phyloP scores from a whole-genome alignment of 2,329 filamentous ascomycete species.

The Cercospora janseana region DNA sequence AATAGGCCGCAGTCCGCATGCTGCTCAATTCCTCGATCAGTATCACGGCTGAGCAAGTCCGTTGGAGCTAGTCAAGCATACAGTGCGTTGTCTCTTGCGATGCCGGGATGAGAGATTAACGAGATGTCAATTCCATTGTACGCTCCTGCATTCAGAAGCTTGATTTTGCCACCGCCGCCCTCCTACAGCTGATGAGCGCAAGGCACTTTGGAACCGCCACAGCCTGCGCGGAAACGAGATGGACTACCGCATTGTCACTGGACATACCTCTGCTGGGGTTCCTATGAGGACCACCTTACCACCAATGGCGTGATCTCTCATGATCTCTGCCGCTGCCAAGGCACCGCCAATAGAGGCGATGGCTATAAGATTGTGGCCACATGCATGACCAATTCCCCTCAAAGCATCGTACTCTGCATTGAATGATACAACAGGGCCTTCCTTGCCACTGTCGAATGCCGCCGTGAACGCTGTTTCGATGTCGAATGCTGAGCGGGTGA shows the following conservation, averaged over 20 bases:
- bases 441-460: conserved; percentile 47
- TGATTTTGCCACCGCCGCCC: conserved; percentile 42
- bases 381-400: conserved; percentile 45
- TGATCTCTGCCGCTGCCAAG: conserved; percentile 39
- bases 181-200: conserved; percentile 16
- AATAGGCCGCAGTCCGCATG: conserved; percentile 54
- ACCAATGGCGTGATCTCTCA: conserved; percentile 32
- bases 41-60: neutral
- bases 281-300: conserved; percentile 45
- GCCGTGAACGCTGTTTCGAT: conserved; percentile 56
- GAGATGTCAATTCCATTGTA: conserved; percentile 43
- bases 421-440: conserved; percentile 43
- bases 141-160: conserved; percentile 45
- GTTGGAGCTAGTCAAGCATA: neutral
- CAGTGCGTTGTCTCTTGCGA: conserved; percentile 38
- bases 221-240: neutral
- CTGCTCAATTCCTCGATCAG: conserved; percentile 31
- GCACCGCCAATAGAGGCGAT: conserved; percentile 41
- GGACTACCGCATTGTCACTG: no score
- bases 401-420: conserved; percentile 43
- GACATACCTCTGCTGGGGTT: conserved; percentile 45
- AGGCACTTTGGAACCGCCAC: neutral
- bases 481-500: conserved; percentile 53
- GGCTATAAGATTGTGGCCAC: conserved; percentile 49
- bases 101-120: conserved; percentile 40